Evolutionary conservation across 1,139 yeast genomes (phyloP).

Genomic region (Scheffersomyces quercinus): DNA sequence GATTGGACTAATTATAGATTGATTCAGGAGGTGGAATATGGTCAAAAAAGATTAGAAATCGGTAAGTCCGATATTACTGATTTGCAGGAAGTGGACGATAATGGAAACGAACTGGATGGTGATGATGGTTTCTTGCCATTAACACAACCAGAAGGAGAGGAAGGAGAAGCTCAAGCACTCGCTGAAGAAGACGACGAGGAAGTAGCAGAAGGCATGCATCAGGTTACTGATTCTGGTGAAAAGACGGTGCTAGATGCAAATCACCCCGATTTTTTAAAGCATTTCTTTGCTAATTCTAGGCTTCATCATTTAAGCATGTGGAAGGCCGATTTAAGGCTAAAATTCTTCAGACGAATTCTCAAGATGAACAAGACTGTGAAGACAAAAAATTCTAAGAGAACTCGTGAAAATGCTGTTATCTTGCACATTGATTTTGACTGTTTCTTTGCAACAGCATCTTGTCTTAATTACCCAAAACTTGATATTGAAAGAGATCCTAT

Average conservation of each 20-base stretch:
- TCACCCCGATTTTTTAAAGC: constrained; percentile 71
- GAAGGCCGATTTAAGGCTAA: constrained; percentile 74
- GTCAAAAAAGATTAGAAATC: constrained; percentile 44
- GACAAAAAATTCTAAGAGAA: constrained; percentile 2
- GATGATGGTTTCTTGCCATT: constrained; percentile 15
- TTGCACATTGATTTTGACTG: constrained; percentile 92
- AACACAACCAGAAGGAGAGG: constrained; percentile 16
- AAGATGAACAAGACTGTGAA: constrained; percentile 10
- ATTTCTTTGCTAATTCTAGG: constrained; percentile 78
- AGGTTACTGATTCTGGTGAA: background rate
- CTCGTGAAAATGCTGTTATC: constrained; percentile 28
- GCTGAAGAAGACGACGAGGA: constrained; percentile 3
- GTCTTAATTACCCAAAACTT: constrained; percentile 54
- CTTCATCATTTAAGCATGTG: constrained; percentile 85
- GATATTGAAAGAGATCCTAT: constrained; percentile 64
- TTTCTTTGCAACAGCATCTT: constrained; percentile 87
- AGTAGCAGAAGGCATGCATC: background rate
- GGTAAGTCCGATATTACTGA: background rate
- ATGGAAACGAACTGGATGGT: constrained; percentile 1
- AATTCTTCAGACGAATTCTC: constrained; percentile 50
- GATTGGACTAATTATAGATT: constrained; percentile 71
- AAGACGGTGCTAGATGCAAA: constrained; percentile 52
- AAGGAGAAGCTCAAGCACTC: constrained; percentile 1
- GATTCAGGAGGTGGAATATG: constrained; percentile 52
- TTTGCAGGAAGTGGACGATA: background rate